Base-by-base conservation (phyloP, 139 green algal genomes). In the Picochlorum sp. region DNA sequence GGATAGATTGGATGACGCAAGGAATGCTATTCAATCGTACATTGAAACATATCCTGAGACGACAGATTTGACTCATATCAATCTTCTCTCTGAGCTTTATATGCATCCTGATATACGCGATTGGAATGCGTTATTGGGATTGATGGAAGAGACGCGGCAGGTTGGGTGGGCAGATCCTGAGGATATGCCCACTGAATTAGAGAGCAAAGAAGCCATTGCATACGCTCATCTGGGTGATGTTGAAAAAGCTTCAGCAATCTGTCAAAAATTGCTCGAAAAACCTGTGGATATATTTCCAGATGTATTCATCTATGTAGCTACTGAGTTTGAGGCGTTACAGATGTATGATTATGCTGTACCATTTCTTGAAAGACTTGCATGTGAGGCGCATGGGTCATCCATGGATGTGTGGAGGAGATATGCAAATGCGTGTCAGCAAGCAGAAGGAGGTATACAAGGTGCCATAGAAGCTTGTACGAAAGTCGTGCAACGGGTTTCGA, bases 71-170 rank as follows among this genome's bases (percentile, higher is more conserved):
- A 91, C 84, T 16, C 74, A 86, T 55, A 72, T 95, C 71, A 96
- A 96, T 84, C 88, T 96, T 31, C 68, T 96, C 50, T 74, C 82
- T 2, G 89, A 96, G 77, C 77, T 95, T 30, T 84, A 86, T 31
- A n/a, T 49, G 26, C 15, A 21, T 66, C 83, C 87, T 57, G 78
- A 84, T 49, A 24, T 54, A 2, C 69, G 59, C 14, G 20, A 57
- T 18, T 87, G 65, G 61, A 56, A 31, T 6, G 60, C 78, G 20
- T 76, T 81, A 5, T 37, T 81, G 1, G 41, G 49, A 16, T 63
- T 92, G n/a, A 78, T 95, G 26, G 57, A 79, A 49, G 62, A 71
- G 77, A 85, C 5, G 61, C 66, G 49, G 30, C 45, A 2, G 52
- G 73, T 30, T 21, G 56, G 54, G 45, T 86, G 28, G 73, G 60